A percentile compares a stretch with the other conserved stretches of the same genome.
Conservation (phyloP, 1,284 basidiomycete species). For the Lignosus rhinocerotis region DNA sequence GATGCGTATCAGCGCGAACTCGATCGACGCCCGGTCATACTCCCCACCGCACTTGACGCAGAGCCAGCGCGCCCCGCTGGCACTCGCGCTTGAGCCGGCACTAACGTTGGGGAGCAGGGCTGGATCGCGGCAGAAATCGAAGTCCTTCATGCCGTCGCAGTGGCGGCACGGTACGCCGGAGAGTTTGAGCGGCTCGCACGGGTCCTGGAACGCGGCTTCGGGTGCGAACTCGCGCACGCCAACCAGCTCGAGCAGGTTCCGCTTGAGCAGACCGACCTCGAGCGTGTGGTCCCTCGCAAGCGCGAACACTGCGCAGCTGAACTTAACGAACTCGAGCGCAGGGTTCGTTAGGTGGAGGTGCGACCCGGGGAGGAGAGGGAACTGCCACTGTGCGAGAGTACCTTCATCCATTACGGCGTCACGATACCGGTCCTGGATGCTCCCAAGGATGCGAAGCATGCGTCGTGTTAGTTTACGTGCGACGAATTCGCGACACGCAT, state of each 20-base stretch:
- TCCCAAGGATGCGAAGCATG: slow-evolving; percentile 73
- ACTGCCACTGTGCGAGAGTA: slow-evolving; percentile 62
- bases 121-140: slow-evolving; percentile 94
- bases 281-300: slow-evolving; percentile 79
- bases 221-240: slow-evolving; percentile 86
- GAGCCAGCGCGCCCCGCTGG: slow-evolving; percentile 52
- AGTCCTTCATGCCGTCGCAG: slow-evolving; percentile 88
- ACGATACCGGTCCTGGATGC: slow-evolving; percentile 66
- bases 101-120: slow-evolving; percentile 73
- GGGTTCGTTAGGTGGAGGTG: slow-evolving; percentile 78
- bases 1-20: slow-evolving; percentile 82
- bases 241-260: slow-evolving; percentile 88
- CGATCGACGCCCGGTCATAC: slow-evolving; percentile 85
- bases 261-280: slow-evolving; percentile 87
- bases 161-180: slow-evolving; percentile 88
- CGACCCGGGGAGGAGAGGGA: slow-evolving; percentile 89
- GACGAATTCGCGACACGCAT: slow-evolving; percentile 74
- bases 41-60: slow-evolving; percentile 79
- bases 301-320: slow-evolving; percentile 78
- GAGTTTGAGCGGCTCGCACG: slow-evolving; percentile 89
- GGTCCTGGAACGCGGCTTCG: slow-evolving; percentile 87
- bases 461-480: slow-evolving; percentile 81
- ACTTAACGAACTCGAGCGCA: slow-evolving; percentile 90
- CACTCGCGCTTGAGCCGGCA: slow-evolving; percentile 12
- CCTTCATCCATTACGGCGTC: slow-evolving; percentile 58